Base-by-base conservation (phyloP, 208 protist genomes). In the Crithidia fasciculata region DNA sequence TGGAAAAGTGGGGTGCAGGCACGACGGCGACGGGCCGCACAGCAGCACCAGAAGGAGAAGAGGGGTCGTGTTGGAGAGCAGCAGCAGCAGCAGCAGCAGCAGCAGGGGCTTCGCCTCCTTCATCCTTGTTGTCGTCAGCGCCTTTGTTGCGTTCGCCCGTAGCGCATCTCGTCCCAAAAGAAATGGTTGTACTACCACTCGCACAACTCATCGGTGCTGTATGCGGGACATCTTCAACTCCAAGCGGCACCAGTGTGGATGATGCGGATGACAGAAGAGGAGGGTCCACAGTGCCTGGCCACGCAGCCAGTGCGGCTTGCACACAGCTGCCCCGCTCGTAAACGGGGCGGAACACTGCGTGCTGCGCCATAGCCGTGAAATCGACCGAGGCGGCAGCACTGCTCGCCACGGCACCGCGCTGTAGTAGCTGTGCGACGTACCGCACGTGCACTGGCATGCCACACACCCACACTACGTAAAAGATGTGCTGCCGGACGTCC, bases 381-480 rank as follows among this genome's bases (percentile, higher is more conserved):
- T 69, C 18, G 28, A 18, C 18, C 36, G 36, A 8, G 44, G 16
- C 45, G 4, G 53, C 28, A 16, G 8, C 7, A 12, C 15, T 44
- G 50, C 59, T 6, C 50, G 67, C 70, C 49, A 81, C 65, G 0
- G 50, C 37, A 12, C 71, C 73, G 58, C 77, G 78, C 39, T 64
- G 52, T 4, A 93, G 80, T 7, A 95, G 58, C 2, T 82, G 70
- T 2, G 68, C 64, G 15, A 91, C 80, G 76, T 93, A 90, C 0
- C 75, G 82, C 41, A 76, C 52, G 57, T 95, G 88, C 28, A 92
- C 69, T 0, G 91, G 86, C 7, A 94, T 61, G 37, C 85, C 82
- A 57, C 85, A 95, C 0, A 89, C 72, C 86, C 85, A 94, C 41
- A 88, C 81, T 15, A 89, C 43, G 58, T 89, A 69, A 57, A 93